A percentile compares a stretch with the other conserved stretches of the same genome.
phyloP scores from a whole-genome alignment of 345 rosid species.

The Salix purpurea region DNA sequence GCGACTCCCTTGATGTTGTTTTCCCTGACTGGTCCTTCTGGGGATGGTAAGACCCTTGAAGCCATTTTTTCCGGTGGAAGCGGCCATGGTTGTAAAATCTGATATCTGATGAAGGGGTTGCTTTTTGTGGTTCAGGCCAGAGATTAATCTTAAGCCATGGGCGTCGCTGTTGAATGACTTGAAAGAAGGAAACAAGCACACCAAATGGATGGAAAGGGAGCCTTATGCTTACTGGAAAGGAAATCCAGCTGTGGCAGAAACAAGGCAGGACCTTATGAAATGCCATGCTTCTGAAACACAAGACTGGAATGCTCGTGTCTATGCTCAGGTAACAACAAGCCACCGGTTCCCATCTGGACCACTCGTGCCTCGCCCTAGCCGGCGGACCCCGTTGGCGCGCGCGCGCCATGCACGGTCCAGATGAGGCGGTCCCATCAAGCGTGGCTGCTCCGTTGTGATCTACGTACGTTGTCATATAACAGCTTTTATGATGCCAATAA shows the following conservation, averaged over 20 bases:
- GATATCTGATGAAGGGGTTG: too few relatives aligned
- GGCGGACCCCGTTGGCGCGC: too few relatives aligned
- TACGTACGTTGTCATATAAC: background rate
- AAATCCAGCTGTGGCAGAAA: slow-evolving; percentile 25
- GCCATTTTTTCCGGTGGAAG: background rate
- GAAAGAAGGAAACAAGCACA: slow-evolving; percentile 21
- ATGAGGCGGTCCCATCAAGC: too few relatives aligned
- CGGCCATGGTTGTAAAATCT: too few relatives aligned
- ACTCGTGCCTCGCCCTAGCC: too few relatives aligned
- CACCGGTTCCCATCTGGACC: background rate
- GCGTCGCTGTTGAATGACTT: slow-evolving; percentile 12
- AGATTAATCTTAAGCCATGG: slow-evolving; percentile 39
- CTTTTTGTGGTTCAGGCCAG: slow-evolving; percentile 16
- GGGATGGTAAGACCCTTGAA: slow-evolving; percentile 20
- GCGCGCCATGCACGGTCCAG: too few relatives aligned
- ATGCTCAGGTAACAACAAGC: slow-evolving; percentile 6
- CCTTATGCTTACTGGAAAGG: slow-evolving; percentile 45
- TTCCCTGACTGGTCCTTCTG: slow-evolving; percentile 34
- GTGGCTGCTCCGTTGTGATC: too few relatives aligned
- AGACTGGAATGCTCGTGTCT: slow-evolving; percentile 37
- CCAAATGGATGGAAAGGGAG: slow-evolving; percentile 29
- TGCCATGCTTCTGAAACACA: slow-evolving; percentile 17
- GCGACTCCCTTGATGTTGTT: slow-evolving; percentile 17
- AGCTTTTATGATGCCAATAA: background rate
- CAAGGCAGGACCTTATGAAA: slow-evolving; percentile 30